Conservation (phyloP, 805 yeast genomes). For the Cyberlindnera suaveolens region DNA sequence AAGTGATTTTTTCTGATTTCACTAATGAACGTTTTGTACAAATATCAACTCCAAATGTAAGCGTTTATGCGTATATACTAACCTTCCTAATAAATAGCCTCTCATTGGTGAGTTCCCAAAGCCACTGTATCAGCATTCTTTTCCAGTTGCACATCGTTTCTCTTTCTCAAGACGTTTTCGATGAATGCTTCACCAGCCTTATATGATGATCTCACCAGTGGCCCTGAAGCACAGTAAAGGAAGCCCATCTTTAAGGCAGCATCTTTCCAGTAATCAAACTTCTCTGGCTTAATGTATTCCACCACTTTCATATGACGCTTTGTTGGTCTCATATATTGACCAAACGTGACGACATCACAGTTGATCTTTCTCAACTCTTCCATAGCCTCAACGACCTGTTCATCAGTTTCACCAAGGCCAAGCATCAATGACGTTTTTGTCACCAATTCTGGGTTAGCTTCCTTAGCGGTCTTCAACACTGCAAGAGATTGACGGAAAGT, state of each 20-base stretch:
- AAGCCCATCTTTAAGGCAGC: slow-evolving; percentile 86
- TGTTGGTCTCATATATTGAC: slow-evolving; percentile 99
- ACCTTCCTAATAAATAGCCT: neutral
- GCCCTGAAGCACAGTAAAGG: slow-evolving; percentile 95
- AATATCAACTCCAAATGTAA: no score
- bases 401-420: slow-evolving; percentile 95
- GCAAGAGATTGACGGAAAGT: slow-evolving; percentile 82
- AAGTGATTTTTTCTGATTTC: no score
- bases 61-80: neutral
- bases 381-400: slow-evolving; percentile 71
- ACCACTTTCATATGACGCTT: slow-evolving; percentile 98
- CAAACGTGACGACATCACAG: slow-evolving; percentile 96
- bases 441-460: slow-evolving; percentile 62
- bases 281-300: slow-evolving; percentile 89
- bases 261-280: slow-evolving; percentile 89
- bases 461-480: slow-evolving; percentile 77
- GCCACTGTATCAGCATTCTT: neutral
- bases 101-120: no score
- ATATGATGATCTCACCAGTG: slow-evolving; percentile 91
- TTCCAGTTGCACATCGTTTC: slow-evolving; percentile 26
- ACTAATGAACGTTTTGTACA: no score
- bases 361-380: slow-evolving; percentile 65
- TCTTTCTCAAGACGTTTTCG: slow-evolving; percentile 83
- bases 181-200: slow-evolving; percentile 98
- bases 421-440: slow-evolving; percentile 95